phyloP scores from a whole-genome alignment of 352 stramenopile species.

The Pythium apleroticum region DNA sequence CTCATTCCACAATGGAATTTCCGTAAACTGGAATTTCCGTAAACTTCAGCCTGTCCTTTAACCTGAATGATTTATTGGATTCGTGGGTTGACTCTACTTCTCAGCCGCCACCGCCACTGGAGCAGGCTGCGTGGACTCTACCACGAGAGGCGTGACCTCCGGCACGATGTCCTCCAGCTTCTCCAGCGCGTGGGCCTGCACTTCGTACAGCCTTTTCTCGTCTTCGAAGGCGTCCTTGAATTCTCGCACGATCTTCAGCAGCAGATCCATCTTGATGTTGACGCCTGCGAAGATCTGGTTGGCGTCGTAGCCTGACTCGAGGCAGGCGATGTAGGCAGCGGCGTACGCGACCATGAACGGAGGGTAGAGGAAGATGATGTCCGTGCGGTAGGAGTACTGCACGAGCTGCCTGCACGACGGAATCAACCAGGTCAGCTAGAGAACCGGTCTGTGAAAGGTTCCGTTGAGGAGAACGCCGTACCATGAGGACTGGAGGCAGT shows the following conservation, averaged over 20 bases:
- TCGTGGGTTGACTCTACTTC: constrained; percentile 1
- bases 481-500: constrained; percentile 85
- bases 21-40: too few relatives aligned
- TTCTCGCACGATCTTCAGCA: constrained; percentile 78
- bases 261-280: constrained; percentile 81
- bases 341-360: constrained; percentile 90
- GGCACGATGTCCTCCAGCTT: constrained; percentile 84
- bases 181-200: constrained; percentile 64
- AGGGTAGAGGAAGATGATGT: constrained; percentile 83
- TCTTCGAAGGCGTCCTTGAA: constrained; percentile 78
- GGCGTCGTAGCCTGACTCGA: constrained; percentile 76
- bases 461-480: constrained; percentile 22
- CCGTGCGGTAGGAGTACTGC: constrained; percentile 86
- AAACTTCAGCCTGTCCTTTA: too few relatives aligned
- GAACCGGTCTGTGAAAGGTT: background rate
- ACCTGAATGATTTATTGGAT: background rate
- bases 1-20: background rate
- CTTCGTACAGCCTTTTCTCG: constrained; percentile 62
- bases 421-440: background rate
- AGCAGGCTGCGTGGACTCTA: constrained; percentile 18
- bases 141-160: constrained; percentile 42
- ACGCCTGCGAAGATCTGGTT: constrained; percentile 71
- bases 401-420: constrained; percentile 64
- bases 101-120: background rate
- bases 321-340: constrained; percentile 72